Conservation (phyloP, 2,329 filamentous ascomycete species). For the Aspergillus sojae region DNA sequence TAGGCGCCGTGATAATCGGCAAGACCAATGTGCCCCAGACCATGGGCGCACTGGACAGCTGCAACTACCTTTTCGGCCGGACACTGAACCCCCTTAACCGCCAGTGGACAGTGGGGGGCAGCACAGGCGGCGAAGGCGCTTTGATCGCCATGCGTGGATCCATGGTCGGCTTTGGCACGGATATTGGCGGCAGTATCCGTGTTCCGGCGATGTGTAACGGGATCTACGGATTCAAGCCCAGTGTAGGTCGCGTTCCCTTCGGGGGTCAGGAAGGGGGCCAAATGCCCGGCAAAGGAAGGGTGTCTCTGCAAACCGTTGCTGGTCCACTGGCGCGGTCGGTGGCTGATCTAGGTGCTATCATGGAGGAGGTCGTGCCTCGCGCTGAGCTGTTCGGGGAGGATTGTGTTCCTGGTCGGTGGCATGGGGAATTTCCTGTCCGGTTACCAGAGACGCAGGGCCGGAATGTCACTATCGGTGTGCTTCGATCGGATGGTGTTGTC, state of each 20-base stretch:
- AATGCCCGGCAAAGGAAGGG: slow-evolving; percentile 51
- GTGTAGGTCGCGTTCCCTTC: slow-evolving; percentile 52
- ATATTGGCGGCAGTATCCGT: slow-evolving; percentile 55
- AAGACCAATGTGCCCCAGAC: slow-evolving; percentile 71
- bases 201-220: slow-evolving; percentile 55
- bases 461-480: slow-evolving; percentile 45
- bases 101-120: slow-evolving; percentile 63
- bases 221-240: slow-evolving; percentile 56
- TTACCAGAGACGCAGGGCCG: slow-evolving; percentile 24
- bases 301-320: slow-evolving; percentile 53
- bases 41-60: slow-evolving; percentile 54
- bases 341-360: slow-evolving; percentile 49
- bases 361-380: slow-evolving; percentile 54
- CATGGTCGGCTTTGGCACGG: slow-evolving; percentile 64
- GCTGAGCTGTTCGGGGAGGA: slow-evolving; percentile 57
- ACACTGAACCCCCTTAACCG: slow-evolving; percentile 67
- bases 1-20: slow-evolving; percentile 68
- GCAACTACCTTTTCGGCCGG: slow-evolving; percentile 64
- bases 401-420: slow-evolving; percentile 48
- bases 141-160: slow-evolving; percentile 61
- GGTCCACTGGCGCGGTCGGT: slow-evolving; percentile 46
- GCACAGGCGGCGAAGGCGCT: slow-evolving; percentile 66
- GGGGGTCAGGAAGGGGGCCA: slow-evolving; percentile 55
- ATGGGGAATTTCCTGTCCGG: slow-evolving; percentile 25
- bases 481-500: slow-evolving; percentile 45